Base-by-base conservation (phyloP, 2,329 filamentous ascomycete genomes). In the Cercospora nicotianae region DNA sequence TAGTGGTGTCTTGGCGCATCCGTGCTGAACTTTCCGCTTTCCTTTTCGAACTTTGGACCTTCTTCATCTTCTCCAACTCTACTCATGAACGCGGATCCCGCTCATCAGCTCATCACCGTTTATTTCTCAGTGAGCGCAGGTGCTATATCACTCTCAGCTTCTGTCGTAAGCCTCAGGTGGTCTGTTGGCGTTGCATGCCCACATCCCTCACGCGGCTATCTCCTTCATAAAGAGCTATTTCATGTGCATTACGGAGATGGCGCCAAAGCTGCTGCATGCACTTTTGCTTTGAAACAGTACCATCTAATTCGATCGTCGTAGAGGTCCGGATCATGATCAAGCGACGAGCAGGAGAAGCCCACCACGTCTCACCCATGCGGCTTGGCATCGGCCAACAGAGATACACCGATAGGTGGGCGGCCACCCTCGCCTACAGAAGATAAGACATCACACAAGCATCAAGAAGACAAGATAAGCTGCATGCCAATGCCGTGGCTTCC, bases 381-480 rank as follows among this genome's bases (percentile, higher is more conserved):
- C 55, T 59, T 36, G 55, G 55, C 55, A 59, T 33, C 31, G 55
- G 31, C 31, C 28, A 31, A 59, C 28, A 59, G 31, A 59, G 55
- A 59, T n/a, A n/a, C n/a, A n/a, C n/a, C n/a, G n/a, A n/a, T 59
- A 59, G 55, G 55, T 23, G 55, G 18, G 28, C 30, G 55, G 18
- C 30, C 28, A 36, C 55, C n/a, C 13, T 59, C 55, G 55, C 55
- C 55, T 59, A 12, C 20, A 59, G 18, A 10, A 59, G 55, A 36
- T 59, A 59, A 59, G 55, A 7, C 2, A 3, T 1, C 28, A 36
- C 16, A 59, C 30, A 59, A 59, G 55, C 55, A 36, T 20, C n/a
- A 8, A 18, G 28, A 59, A 33, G 28, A 59, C 16, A 7, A 23
- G 55, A 59, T 59, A 59, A 59, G 55, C 55, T 59, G 30, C 13